phyloP scores from a whole-genome alignment of 1,284 basidiomycete genomes.

The Puccinia hordei region DNA sequence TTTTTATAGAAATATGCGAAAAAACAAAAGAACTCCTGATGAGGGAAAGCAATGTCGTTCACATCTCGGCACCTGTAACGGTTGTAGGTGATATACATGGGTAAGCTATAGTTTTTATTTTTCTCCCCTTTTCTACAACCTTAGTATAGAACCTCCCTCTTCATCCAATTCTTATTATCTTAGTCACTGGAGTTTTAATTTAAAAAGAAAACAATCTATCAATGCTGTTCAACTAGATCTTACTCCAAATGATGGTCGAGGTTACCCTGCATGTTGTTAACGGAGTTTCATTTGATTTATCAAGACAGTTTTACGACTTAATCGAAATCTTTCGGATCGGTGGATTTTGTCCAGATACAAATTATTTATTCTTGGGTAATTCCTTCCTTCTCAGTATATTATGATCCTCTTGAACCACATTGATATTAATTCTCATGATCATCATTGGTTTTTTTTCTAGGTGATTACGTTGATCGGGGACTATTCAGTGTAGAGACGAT shows the following conservation, averaged over 20 bases:
- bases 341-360: slow-evolving; percentile 91
- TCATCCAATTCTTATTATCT: too few relatives aligned
- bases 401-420: slow-evolving; percentile 6
- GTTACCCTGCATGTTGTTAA: background rate
- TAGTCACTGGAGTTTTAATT: too few relatives aligned
- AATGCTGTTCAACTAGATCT: background rate
- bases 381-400: slow-evolving; percentile 53
- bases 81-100: slow-evolving; percentile 99
- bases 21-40: slow-evolving; percentile 98
- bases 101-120: slow-evolving; percentile 64
- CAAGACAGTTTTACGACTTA: slow-evolving; percentile 96
- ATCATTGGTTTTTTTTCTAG: slow-evolving; percentile 61
- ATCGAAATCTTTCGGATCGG: slow-evolving; percentile 99
- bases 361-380: slow-evolving; percentile 93
- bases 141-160: too few relatives aligned
- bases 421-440: slow-evolving; percentile 14
- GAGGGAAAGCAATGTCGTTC: slow-evolving; percentile 98
- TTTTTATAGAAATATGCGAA: slow-evolving; percentile 79
- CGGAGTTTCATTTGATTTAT: slow-evolving; percentile 1
- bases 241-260: background rate
- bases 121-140: slow-evolving; percentile 34
- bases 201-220: background rate
- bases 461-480: slow-evolving; percentile 97
- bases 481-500: slow-evolving; percentile 98
- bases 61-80: slow-evolving; percentile 95